Conservation (phyloP, 805 yeast genomes). For the Wickerhamomyces queroliae region DNA sequence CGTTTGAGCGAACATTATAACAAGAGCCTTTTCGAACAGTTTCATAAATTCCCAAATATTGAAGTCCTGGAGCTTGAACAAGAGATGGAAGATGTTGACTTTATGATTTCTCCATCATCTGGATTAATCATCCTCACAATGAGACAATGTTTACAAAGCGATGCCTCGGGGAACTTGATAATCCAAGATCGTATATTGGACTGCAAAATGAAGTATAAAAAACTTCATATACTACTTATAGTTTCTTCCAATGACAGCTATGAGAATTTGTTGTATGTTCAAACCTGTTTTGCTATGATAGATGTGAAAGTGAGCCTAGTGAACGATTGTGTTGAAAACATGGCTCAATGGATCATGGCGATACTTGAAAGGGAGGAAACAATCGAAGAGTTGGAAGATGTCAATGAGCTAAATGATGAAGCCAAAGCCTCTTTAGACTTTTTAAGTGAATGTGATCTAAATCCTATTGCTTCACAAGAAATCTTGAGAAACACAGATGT, state of each 20-base stretch:
- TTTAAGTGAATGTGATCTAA: constrained; percentile 12
- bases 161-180: constrained; percentile 5
- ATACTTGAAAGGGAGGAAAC: too few relatives aligned
- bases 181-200: constrained; percentile 1
- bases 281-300: not conserved
- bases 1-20: too few relatives aligned
- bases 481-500: not conserved
- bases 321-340: not conserved
- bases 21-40: not conserved
- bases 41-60: not conserved
- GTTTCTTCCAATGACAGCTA: not conserved
- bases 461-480: not conserved
- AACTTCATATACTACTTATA: not conserved
- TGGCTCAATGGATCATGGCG: not conserved
- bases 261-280: not conserved
- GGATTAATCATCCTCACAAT: constrained; percentile 9
- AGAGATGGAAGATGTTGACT: constrained; percentile 10
- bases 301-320: not conserved
- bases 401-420: not conserved
- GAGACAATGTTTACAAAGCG: constrained; percentile 8
- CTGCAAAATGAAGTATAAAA: not conserved
- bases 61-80: constrained; percentile 13
- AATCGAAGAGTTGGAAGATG: too few relatives aligned
- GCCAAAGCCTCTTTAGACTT: not conserved
- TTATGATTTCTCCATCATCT: constrained; percentile 8